phyloP scores from a whole-genome alignment of 1,284 basidiomycete species.

The Laetiporus sulphureus region DNA sequence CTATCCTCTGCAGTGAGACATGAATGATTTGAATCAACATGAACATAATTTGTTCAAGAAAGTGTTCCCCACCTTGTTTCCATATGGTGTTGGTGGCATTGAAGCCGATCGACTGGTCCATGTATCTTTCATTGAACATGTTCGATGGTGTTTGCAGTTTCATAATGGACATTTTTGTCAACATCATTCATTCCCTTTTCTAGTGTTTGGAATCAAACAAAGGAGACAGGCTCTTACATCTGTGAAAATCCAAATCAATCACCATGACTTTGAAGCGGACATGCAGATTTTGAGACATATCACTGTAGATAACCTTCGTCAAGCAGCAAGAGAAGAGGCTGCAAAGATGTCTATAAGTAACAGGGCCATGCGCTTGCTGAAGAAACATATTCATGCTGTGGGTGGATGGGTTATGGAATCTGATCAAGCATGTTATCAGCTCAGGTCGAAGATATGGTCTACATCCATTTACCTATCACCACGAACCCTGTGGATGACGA shows the following conservation, averaged over 20 bases:
- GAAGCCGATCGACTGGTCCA: slow-evolving; percentile 18
- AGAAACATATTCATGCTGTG: slow-evolving; percentile 10
- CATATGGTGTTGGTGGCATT: slow-evolving; percentile 33
- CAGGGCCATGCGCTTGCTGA: slow-evolving; percentile 8
- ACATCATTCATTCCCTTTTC: slow-evolving; percentile 28
- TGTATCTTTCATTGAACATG: slow-evolving; percentile 28
- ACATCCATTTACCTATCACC: slow-evolving; percentile 8
- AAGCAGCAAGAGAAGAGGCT: slow-evolving; percentile 12
- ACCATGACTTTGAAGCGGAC: slow-evolving; percentile 8
- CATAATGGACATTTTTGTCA: slow-evolving; percentile 25
- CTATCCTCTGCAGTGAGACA: slow-evolving; percentile 6
- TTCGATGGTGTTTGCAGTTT: slow-evolving; percentile 31
- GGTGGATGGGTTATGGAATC: slow-evolving; percentile 9
- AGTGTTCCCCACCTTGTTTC: slow-evolving; percentile 31
- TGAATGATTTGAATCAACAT: neutral
- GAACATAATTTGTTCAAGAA: slow-evolving; percentile 18
- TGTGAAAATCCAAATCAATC: slow-evolving; percentile 10
- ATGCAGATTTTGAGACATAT: slow-evolving; percentile 7
- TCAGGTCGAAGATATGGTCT: slow-evolving; percentile 11
- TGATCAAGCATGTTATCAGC: slow-evolving; percentile 2
- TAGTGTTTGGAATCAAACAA: slow-evolving; percentile 28
- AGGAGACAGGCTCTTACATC: slow-evolving; percentile 16
- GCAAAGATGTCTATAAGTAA: slow-evolving; percentile 7
- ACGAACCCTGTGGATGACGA: slow-evolving; percentile 18
- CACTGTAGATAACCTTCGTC: slow-evolving; percentile 10